Evolutionary conservation across 2,329 filamentous ascomycete genomes (phyloP).

Genomic region (Diaporthe caulivora): DNA sequence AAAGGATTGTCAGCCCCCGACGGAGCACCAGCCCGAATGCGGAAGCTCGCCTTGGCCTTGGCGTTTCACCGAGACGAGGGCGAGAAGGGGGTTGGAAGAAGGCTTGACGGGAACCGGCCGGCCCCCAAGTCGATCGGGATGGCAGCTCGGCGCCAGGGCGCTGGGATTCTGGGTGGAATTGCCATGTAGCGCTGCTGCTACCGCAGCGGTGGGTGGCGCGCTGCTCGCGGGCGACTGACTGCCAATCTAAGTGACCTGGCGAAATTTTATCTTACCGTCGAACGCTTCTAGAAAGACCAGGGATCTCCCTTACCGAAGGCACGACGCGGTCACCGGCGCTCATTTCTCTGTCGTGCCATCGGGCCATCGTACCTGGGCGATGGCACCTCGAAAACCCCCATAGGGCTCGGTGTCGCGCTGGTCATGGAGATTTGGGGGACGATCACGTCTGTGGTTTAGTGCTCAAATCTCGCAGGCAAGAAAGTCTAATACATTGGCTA

Average conservation of each 20-base stretch:
- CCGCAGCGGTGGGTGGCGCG: too few relatives aligned
- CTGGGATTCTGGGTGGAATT: neutral
- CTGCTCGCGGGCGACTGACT: too few relatives aligned
- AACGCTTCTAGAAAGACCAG: constrained; percentile 15
- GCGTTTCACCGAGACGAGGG: constrained; percentile 29
- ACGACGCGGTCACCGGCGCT: neutral
- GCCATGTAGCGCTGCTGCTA: neutral
- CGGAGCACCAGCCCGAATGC: constrained; percentile 24
- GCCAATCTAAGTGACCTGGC: neutral
- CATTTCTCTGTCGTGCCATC: constrained; percentile 24
- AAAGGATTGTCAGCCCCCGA: neutral
- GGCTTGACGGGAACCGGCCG: constrained; percentile 15
- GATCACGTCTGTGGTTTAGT: neutral
- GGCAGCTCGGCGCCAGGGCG: neutral
- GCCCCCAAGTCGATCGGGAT: constrained; percentile 21
- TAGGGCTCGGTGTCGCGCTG: constrained; percentile 1
- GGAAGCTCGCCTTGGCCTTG: constrained; percentile 24
- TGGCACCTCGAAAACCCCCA: neutral
- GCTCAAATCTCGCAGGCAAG: constrained; percentile 3
- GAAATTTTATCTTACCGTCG: neutral
- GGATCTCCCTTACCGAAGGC: neutral
- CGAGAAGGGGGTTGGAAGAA: constrained; percentile 8
- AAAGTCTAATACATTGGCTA: constrained; percentile 17
- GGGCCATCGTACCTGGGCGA: neutral
- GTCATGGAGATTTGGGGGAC: neutral